Conservation (phyloP, 2,329 filamentous ascomycete species). For the Curvularia hawaiiensis region DNA sequence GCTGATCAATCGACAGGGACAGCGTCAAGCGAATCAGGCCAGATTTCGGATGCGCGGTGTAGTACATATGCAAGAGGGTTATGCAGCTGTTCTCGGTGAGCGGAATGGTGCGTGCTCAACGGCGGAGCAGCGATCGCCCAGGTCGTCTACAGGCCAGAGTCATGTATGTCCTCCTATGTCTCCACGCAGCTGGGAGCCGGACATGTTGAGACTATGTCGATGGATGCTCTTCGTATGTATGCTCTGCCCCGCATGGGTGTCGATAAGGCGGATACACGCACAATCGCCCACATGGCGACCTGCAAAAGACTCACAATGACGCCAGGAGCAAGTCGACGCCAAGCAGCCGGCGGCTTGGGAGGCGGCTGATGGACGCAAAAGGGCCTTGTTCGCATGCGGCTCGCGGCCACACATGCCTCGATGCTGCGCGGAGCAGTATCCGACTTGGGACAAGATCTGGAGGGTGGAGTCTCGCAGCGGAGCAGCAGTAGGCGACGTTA, state of each 20-base stretch:
- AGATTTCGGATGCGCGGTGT: neutral
- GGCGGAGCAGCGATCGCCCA: neutral
- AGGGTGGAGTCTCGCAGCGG: slow-evolving; percentile 1
- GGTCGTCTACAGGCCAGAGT: neutral
- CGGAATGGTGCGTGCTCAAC: neutral
- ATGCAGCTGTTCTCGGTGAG: neutral
- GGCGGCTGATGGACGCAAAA: slow-evolving; percentile 2
- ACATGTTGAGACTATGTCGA: neutral
- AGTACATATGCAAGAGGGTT: neutral
- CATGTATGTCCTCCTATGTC: neutral
- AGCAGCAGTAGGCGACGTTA: slow-evolving; percentile 6
- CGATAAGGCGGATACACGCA: neutral
- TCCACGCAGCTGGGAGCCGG: neutral
- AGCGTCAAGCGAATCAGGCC: neutral
- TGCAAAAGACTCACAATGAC: slow-evolving; percentile 5
- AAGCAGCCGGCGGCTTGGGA: slow-evolving; percentile 16
- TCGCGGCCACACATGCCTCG: slow-evolving; percentile 7
- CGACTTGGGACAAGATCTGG: slow-evolving; percentile 10
- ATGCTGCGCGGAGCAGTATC: slow-evolving; percentile 9
- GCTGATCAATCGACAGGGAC: slow-evolving; percentile 7
- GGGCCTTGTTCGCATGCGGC: slow-evolving; percentile 12
- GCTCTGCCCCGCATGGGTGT: neutral
- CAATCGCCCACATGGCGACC: neutral
- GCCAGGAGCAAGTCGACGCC: slow-evolving; percentile 2
- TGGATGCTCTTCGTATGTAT: neutral